phyloP scores from a whole-genome alignment of 1,284 basidiomycete species.

The Trichosporon coremiiforme region DNA sequence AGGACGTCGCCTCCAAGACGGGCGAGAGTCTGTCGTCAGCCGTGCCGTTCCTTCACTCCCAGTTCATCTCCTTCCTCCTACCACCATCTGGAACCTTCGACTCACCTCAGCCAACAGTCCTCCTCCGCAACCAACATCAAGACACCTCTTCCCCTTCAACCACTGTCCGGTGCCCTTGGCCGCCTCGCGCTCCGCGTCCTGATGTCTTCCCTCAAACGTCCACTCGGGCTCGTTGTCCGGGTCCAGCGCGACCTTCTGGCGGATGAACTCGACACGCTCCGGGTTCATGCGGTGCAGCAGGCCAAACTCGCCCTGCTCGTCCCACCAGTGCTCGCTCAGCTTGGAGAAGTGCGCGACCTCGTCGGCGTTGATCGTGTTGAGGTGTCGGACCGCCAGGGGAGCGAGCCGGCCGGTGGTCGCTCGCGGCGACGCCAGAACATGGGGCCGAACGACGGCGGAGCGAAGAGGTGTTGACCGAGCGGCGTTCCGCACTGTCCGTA shows the following conservation, averaged over 20 bases:
- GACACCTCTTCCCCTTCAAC: slow-evolving; percentile 67
- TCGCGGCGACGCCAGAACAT: too few species aligned
- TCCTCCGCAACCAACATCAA: slow-evolving; percentile 93
- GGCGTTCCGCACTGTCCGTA: too few species aligned
- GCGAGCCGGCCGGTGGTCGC: too few species aligned
- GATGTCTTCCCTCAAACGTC: slow-evolving; percentile 52
- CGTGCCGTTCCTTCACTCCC: too few species aligned
- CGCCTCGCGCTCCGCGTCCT: slow-evolving; percentile 48
- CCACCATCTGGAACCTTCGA: slow-evolving; percentile 5
- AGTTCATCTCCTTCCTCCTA: too few species aligned
- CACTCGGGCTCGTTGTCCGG: slow-evolving; percentile 61
- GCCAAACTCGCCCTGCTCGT: slow-evolving; percentile 87
- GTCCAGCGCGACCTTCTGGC: slow-evolving; percentile 71
- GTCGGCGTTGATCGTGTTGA: slow-evolving; percentile 66
- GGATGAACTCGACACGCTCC: slow-evolving; percentile 78
- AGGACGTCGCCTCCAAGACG: slow-evolving; percentile 81
- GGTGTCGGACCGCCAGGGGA: background rate
- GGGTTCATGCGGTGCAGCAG: slow-evolving; percentile 97
- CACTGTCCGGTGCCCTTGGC: slow-evolving; percentile 50
- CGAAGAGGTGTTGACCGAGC: too few species aligned
- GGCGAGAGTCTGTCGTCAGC: slow-evolving; percentile 68
- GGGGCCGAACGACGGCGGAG: too few species aligned
- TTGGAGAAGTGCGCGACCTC: slow-evolving; percentile 93
- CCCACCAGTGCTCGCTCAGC: slow-evolving; percentile 94
- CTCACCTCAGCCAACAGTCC: slow-evolving; percentile 87